phyloP scores from a whole-genome alignment of 2,329 filamentous ascomycete species.

The Byssoonygena ceratinophila region DNA sequence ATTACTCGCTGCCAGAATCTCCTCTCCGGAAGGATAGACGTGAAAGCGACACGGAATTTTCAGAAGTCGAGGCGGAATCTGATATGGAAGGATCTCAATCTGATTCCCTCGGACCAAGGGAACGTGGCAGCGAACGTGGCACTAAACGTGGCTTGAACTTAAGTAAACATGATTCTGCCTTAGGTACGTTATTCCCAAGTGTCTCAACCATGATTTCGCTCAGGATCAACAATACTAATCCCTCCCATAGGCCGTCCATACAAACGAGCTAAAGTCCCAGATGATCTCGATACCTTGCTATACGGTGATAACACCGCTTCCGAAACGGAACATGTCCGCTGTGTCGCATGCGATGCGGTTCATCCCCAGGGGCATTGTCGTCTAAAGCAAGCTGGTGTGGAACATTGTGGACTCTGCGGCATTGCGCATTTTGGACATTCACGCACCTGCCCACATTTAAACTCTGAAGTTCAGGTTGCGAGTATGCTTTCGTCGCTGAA shows the following conservation, averaged over 20 bases:
- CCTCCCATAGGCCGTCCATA: conserved; percentile 28
- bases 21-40: conserved; percentile 13
- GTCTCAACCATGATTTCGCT: not conserved
- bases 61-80: conserved; percentile 17
- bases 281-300: conserved; percentile 4
- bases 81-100: conserved; percentile 19
- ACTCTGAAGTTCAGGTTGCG: conserved; percentile 52
- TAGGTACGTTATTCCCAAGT: not conserved
- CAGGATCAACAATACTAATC: not conserved
- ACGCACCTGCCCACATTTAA: conserved; percentile 52
- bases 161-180: not conserved
- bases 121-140: too few species aligned
- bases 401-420: conserved; percentile 55
- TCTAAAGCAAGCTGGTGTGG: conserved; percentile 48
- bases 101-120: too few species aligned
- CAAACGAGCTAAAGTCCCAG: conserved; percentile 27
- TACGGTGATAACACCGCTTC: not conserved
- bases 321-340: conserved; percentile 29
- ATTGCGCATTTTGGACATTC: conserved; percentile 49
- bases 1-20: conserved; percentile 32
- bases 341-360: conserved; percentile 44
- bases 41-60: conserved; percentile 15
- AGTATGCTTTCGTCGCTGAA: conserved; percentile 55
- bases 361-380: conserved; percentile 52
- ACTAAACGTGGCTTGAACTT: conserved; percentile 18